Evolutionary conservation across 2,329 filamentous ascomycete genomes (phyloP).

Genomic region (Pezicula neosporulosa): DNA sequence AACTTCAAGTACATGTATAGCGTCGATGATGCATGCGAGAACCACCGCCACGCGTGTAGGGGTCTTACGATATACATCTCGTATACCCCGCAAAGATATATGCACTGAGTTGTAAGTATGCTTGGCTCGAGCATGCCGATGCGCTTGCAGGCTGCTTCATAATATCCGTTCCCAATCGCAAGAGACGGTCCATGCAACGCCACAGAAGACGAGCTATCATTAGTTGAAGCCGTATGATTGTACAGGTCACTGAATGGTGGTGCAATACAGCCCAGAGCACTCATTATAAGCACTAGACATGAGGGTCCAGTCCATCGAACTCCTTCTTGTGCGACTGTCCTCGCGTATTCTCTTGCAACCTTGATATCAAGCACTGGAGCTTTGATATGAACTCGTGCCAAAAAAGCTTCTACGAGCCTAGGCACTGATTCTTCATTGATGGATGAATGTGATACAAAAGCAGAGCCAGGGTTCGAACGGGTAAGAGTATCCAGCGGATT

Average conservation of each 20-base stretch:
- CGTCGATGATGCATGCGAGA: constrained; percentile 2
- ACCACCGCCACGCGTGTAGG: constrained; percentile 29
- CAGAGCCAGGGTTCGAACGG: not conserved
- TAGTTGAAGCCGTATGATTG: not conserved
- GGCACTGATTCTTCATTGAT: constrained; percentile 25
- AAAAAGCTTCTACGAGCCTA: constrained; percentile 26
- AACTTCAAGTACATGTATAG: constrained; percentile 3
- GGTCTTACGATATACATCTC: constrained; percentile 37
- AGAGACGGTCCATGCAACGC: constrained; percentile 5
- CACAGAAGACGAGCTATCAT: not conserved
- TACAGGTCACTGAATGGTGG: constrained; percentile 18
- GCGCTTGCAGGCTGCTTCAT: constrained; percentile 25
- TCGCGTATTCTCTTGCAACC: constrained; percentile 18
- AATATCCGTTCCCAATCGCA: constrained; percentile 26
- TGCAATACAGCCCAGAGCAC: constrained; percentile 27
- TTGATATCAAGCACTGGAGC: constrained; percentile 32
- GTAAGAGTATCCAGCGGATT: not conserved
- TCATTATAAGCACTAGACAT: constrained; percentile 30
- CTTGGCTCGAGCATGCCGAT: constrained; percentile 26
- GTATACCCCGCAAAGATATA: constrained; percentile 37
- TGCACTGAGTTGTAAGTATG: constrained; percentile 33
- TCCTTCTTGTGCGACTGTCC: constrained; percentile 22
- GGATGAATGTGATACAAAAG: not conserved
- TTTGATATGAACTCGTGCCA: constrained; percentile 32
- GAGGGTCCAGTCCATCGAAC: constrained; percentile 29